Conservation (phyloP, 257 asterid genomes). For the Primulina eburnea region DNA sequence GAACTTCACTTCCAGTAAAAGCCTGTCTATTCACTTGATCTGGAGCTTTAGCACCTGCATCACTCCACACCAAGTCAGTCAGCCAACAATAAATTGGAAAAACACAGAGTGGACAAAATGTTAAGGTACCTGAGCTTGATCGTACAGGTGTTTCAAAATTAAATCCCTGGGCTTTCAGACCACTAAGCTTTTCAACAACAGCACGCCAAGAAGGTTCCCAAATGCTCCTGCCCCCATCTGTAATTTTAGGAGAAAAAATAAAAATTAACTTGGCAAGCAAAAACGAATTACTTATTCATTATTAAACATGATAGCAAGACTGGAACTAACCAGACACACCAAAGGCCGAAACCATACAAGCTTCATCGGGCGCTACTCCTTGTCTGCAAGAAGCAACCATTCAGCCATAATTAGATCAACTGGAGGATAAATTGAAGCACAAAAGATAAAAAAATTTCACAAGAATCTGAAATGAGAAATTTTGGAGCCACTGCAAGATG, state of each 20-base stretch:
- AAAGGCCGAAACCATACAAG: conserved; percentile 92
- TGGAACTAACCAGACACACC: conserved; percentile 56
- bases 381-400: conserved; percentile 54
- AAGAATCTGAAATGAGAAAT: neutral
- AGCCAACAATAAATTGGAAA: conserved; percentile 22
- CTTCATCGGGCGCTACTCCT: conserved; percentile 95
- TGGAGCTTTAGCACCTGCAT: conserved; percentile 59
- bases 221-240: conserved; percentile 75
- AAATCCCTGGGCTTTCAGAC: conserved; percentile 46
- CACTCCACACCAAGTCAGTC: conserved; percentile 28
- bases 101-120: conserved; percentile 18
- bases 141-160: conserved; percentile 56
- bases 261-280: conserved; percentile 18
- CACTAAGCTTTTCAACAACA: conserved; percentile 62
- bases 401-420: conserved; percentile 19
- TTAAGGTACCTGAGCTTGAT: conserved; percentile 57
- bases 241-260: neutral
- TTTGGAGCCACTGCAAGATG: neutral
- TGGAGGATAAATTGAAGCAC: conserved; percentile 11
- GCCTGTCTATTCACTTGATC: conserved; percentile 52
- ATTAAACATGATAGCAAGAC: conserved; percentile 5
- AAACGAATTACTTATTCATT: neutral
- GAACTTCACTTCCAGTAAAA: conserved; percentile 49
- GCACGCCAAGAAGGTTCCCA: conserved; percentile 96
- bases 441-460: neutral